Conservation (phyloP, 2,329 filamentous ascomycete genomes). For the Cladophialophora exuberans region DNA sequence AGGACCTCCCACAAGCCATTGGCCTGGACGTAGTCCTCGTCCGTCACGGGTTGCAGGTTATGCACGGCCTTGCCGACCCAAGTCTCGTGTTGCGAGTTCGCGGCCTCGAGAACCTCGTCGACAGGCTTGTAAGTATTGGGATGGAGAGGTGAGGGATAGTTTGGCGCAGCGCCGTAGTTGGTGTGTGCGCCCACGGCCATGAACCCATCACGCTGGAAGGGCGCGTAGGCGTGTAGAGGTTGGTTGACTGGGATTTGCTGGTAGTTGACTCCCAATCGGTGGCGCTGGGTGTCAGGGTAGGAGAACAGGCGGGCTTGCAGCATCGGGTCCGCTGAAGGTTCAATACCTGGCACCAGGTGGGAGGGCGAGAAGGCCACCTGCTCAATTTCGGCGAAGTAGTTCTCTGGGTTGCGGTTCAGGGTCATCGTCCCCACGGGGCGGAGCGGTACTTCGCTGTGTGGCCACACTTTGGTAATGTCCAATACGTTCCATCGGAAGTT, state of each 20-base stretch:
- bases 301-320: slow-evolving; percentile 64
- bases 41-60: slow-evolving; percentile 45
- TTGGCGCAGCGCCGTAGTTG: slow-evolving; percentile 63
- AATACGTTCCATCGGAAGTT: slow-evolving; percentile 67
- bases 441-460: slow-evolving; percentile 64
- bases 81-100: slow-evolving; percentile 48
- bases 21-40: slow-evolving; percentile 50
- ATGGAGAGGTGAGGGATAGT: slow-evolving; percentile 50
- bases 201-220: slow-evolving; percentile 53
- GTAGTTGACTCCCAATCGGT: slow-evolving; percentile 47
- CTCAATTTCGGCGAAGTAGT: slow-evolving; percentile 70
- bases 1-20: slow-evolving; percentile 47
- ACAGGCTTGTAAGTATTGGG: slow-evolving; percentile 46
- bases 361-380: slow-evolving; percentile 69
- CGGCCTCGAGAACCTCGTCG: slow-evolving; percentile 36
- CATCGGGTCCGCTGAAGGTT: slow-evolving; percentile 65
- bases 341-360: slow-evolving; percentile 66
- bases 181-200: slow-evolving; percentile 41
- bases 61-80: slow-evolving; percentile 46
- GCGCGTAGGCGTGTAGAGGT: slow-evolving; percentile 48
- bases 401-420: slow-evolving; percentile 56
- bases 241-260: slow-evolving; percentile 44
- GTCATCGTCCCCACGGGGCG: slow-evolving; percentile 57
- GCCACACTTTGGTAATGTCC: slow-evolving; percentile 72
- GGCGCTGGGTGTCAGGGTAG: slow-evolving; percentile 58